Evolutionary conservation across 2,329 filamentous ascomycete genomes (phyloP).

Genomic region (Aspergillus sp.): DNA sequence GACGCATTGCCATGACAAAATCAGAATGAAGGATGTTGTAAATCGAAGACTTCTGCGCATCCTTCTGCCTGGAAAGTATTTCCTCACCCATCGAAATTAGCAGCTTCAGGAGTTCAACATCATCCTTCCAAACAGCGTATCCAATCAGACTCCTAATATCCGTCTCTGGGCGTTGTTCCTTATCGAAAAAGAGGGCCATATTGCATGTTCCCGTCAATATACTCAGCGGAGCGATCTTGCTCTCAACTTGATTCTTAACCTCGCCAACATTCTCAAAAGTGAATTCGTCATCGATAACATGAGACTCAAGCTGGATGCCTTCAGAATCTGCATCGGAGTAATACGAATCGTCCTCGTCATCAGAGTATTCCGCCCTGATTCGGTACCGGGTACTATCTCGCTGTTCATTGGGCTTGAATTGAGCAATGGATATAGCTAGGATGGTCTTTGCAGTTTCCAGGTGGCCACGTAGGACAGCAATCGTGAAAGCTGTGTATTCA

Average conservation of each 20-base stretch:
- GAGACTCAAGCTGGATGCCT: slow-evolving; percentile 37
- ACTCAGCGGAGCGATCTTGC: slow-evolving; percentile 55
- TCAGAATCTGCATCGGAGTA: slow-evolving; percentile 24
- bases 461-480: slow-evolving; percentile 68
- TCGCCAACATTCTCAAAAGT: slow-evolving; percentile 76
- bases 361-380: slow-evolving; percentile 31
- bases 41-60: slow-evolving; percentile 3
- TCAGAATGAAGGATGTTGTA: slow-evolving; percentile 22
- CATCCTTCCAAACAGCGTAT: slow-evolving; percentile 54
- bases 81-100: slow-evolving; percentile 55
- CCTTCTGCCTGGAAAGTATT: slow-evolving; percentile 12
- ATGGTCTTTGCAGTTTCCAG: slow-evolving; percentile 63
- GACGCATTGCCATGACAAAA: slow-evolving; percentile 44
- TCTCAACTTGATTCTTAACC: slow-evolving; percentile 67
- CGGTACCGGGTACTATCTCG: slow-evolving; percentile 42
- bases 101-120: slow-evolving; percentile 55
- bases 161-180: neutral
- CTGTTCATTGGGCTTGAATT: slow-evolving; percentile 62
- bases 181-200: slow-evolving; percentile 25
- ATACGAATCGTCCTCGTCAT: slow-evolving; percentile 39
- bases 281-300: slow-evolving; percentile 65
- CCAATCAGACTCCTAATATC: slow-evolving; percentile 29
- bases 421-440: slow-evolving; percentile 68
- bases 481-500: slow-evolving; percentile 61
- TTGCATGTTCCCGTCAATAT: slow-evolving; percentile 50